Conservation (phyloP, 306 rosid genomes). For the Acacia melanoxylon region DNA sequence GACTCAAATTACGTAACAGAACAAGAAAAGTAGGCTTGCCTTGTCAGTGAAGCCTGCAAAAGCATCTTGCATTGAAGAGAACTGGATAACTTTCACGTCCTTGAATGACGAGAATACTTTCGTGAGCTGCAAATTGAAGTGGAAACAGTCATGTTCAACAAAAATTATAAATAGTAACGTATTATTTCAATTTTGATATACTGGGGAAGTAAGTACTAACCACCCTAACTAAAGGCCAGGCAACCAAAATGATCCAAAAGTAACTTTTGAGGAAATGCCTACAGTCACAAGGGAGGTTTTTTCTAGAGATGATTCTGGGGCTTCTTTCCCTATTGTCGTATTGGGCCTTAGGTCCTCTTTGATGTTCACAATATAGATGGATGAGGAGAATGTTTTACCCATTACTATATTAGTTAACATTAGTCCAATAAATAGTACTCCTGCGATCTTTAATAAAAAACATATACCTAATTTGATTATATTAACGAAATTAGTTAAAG, state of each 20-base stretch:
- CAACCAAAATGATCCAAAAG: not conserved
- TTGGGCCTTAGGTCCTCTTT: too few species aligned
- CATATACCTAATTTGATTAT: too few species aligned
- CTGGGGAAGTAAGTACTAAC: not conserved
- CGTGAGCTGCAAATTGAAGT: constrained; percentile 57
- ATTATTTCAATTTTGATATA: not conserved
- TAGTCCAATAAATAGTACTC: too few species aligned
- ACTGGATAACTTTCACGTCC: constrained; percentile 83
- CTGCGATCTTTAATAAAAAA: too few species aligned
- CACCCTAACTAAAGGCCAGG: not conserved
- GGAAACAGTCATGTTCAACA: constrained; percentile 22
- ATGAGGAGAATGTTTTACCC: too few species aligned
- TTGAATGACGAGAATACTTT: constrained; percentile 73
- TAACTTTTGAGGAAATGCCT: too few species aligned
- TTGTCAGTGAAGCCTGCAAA: constrained; percentile 69
- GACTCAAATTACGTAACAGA: not conserved
- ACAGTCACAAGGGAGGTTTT: too few species aligned
- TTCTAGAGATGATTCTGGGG: too few species aligned
- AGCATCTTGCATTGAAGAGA: constrained; percentile 89
- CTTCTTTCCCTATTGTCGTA: too few species aligned
- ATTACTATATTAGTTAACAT: too few species aligned
- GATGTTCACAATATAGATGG: too few species aligned
- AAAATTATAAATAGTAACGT: not conserved
- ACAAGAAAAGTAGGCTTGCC: constrained; percentile 42
- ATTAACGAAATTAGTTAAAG: too few species aligned